Percentiles rank a stretch among this genome's conserved stretches.
Conservation (phyloP, 2,329 filamentous ascomycete species). For the Ascosphaera apis region DNA sequence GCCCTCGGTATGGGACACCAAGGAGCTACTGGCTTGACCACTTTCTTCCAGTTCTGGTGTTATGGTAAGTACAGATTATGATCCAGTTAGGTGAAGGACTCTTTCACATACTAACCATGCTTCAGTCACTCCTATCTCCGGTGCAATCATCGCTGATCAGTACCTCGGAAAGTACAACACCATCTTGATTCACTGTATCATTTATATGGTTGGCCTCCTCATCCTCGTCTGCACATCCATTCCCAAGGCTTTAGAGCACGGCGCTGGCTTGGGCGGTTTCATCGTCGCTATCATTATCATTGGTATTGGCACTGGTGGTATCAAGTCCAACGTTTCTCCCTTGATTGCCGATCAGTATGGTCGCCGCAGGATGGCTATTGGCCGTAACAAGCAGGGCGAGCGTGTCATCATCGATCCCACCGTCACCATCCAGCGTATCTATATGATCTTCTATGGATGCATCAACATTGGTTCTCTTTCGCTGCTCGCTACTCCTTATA, state of each 20-base stretch:
- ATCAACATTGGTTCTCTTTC: conserved; percentile 54
- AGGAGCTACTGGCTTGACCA: conserved; percentile 26
- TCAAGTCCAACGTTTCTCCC: conserved; percentile 42
- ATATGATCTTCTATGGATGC: conserved; percentile 53
- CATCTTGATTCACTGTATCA: conserved; percentile 29
- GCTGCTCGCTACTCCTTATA: conserved; percentile 40
- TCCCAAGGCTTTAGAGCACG: conserved; percentile 26
- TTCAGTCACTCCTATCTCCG: conserved; percentile 30
- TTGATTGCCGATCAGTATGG: conserved; percentile 44
- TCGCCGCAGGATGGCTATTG: conserved; percentile 28
- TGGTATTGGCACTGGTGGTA: conserved; percentile 41
- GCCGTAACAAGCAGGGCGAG: conserved; percentile 16
- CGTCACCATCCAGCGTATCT: conserved; percentile 40
- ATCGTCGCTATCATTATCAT: conserved; percentile 36
- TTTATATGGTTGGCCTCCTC: conserved; percentile 35
- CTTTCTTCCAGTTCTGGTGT: conserved; percentile 33
- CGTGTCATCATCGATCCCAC: conserved; percentile 42
- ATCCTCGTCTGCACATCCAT: conserved; percentile 33
- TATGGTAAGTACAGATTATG: conserved; percentile 22
- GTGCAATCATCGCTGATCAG: conserved; percentile 36
- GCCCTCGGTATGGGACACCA: conserved; percentile 21
- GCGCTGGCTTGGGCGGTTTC: conserved; percentile 31
- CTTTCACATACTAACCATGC: too few species aligned
- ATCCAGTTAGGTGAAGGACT: conserved; percentile 1
- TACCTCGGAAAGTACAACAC: conserved; percentile 39